These are phyloP conservation scores for Beauveria australis DNA, from an alignment of 2,329 filamentous ascomycete species.

Conservation along the genomic window DNA sequence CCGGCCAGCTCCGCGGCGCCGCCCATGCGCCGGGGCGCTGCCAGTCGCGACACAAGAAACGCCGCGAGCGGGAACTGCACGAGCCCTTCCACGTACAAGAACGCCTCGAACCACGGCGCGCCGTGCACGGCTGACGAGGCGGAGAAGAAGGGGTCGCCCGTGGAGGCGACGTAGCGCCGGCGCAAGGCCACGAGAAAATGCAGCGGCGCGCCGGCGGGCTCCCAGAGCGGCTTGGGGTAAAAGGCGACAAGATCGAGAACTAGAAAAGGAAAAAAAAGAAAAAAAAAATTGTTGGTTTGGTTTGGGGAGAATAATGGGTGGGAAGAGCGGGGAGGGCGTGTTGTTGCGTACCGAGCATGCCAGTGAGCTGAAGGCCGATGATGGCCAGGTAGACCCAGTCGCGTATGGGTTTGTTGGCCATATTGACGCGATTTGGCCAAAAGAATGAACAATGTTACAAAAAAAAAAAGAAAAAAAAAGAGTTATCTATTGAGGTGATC, in stretches of 20 bases:
- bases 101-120: slow-evolving; percentile 43
- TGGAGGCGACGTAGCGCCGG: slow-evolving; percentile 36
- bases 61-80: slow-evolving; percentile 42
- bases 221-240: slow-evolving; percentile 41
- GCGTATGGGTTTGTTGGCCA: slow-evolving; percentile 14
- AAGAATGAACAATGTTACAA: too few relatives aligned
- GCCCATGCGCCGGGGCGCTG: slow-evolving; percentile 24
- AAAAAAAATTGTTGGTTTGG: background rate
- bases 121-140: slow-evolving; percentile 23
- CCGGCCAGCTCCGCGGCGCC: slow-evolving; percentile 40
- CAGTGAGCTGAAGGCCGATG: slow-evolving; percentile 25
- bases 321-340: background rate
- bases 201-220: slow-evolving; percentile 33
- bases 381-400: slow-evolving; percentile 29
- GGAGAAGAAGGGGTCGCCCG: slow-evolving; percentile 46
- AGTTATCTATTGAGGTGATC: background rate
- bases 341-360: slow-evolving; percentile 25
- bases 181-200: slow-evolving; percentile 39
- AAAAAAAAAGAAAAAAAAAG: background rate
- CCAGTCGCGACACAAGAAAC: slow-evolving; percentile 38
- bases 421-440: background rate
- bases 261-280: slow-evolving; percentile 17
- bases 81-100: slow-evolving; percentile 41
- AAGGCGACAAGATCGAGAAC: slow-evolving; percentile 46
- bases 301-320: background rate